Base-by-base conservation (phyloP, 2,329 filamentous ascomycete species). In the Fusarium verticillioides region DNA sequence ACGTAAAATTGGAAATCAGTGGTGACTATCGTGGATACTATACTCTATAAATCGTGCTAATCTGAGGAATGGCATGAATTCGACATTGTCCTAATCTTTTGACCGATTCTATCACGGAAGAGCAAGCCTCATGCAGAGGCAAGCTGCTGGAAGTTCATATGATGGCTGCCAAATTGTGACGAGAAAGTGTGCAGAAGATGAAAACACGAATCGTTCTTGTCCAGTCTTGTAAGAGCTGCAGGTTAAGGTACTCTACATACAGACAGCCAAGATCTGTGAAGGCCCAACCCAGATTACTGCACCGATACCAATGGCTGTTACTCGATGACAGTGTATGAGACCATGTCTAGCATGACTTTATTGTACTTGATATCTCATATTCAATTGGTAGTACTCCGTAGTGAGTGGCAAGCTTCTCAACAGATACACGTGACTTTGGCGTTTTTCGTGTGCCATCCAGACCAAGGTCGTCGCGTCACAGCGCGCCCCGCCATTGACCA, bases 341-440 rank as follows among this genome's bases (percentile, higher is more conserved):
- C 3, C 19, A 21, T 46, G 7, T 3, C 7, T 32, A 57, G 23
- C n/a, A 57, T 19, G 12, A 18, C 11, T 21, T 7, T 34, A 34
- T 34, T 18, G 18, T 26, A 12, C 44, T 16, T 19, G 18, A 43
- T 42, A 43, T 43, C 21, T n/a, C 13, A 23, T 28, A 11, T 18
- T 46, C 26, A 10, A 4, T n/a, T 7, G 40, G 19, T 37, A n/a
- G 8, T 36, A 36, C 34, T 4, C 16, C 3, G 15, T 28, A 11
- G 2, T 28, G 9, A 54, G 50, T 28, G 36, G 50, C 19, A 42
- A n/a, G 10, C 19, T 50, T 32, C 23, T 12, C n/a, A 39, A 21
- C 5, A 15, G 2, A 6, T 8, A 7, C 76, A 78, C 76, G 76
- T 78, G 76, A 78, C 56, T 66, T 69, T 76, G 76, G 75, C 76